These are phyloP conservation scores for Blumeria hordei DNA, from an alignment of 2,329 filamentous ascomycete species.

Conservation along the genomic window DNA sequence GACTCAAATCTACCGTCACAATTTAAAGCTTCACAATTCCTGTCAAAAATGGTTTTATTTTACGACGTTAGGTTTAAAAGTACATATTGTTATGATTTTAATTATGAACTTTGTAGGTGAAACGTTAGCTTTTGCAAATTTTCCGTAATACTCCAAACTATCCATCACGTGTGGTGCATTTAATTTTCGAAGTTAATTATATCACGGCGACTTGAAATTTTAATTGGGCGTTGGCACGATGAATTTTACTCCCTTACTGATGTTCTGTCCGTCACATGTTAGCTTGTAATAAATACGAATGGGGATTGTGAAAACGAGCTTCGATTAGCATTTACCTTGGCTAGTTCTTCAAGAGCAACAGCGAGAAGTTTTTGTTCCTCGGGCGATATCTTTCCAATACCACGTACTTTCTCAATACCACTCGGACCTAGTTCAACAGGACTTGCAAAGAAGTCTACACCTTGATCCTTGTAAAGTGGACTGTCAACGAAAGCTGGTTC, in stretches of 20 bases:
- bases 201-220: too few relatives aligned
- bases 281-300: not conserved
- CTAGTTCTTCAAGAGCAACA: slow-evolving; percentile 59
- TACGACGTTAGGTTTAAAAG: too few relatives aligned
- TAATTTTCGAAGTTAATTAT: too few relatives aligned
- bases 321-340: slow-evolving; percentile 23
- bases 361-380: slow-evolving; percentile 79
- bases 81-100: too few relatives aligned
- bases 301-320: not conserved
- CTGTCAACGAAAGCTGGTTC: slow-evolving; percentile 96
- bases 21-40: too few relatives aligned
- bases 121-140: too few relatives aligned
- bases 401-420: slow-evolving; percentile 82
- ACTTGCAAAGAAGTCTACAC: slow-evolving; percentile 90
- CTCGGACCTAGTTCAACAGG: slow-evolving; percentile 88
- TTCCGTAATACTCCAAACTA: too few relatives aligned
- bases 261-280: slow-evolving; percentile 37
- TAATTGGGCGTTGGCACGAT: slow-evolving; percentile 13
- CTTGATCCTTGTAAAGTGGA: slow-evolving; percentile 95
- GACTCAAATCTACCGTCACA: too few relatives aligned
- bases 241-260: slow-evolving; percentile 59
- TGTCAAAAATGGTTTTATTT: too few relatives aligned
- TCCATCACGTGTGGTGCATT: too few relatives aligned
- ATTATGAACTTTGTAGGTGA: too few relatives aligned
- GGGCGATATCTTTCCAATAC: slow-evolving; percentile 62